Evolutionary conservation across 1,284 basidiomycete genomes (phyloP), one percentile per base, ranked within the genome.

Genomic region (Acaromyces ingoldii): DNA sequence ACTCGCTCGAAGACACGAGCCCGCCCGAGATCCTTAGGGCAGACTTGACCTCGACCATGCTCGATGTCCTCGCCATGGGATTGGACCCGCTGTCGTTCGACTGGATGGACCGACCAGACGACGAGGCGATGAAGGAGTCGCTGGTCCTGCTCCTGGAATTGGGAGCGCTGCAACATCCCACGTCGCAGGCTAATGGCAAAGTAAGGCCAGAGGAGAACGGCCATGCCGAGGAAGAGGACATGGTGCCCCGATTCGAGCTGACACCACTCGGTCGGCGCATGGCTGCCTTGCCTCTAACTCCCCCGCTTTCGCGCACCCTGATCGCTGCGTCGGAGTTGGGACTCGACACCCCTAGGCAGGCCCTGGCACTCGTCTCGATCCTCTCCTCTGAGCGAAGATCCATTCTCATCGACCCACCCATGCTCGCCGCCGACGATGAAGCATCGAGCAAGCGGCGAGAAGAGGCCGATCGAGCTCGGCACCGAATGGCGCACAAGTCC

Each of bases 381-480:
- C 60, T 75, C 13, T 64, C 66, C 1, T 54, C 63, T 9, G 68
- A 70, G 48, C 60, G 67, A 0, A 56, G 28, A 13, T 37, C 57
- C 19, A 52, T 70, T 25, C 58, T 72, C 3, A 46, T 65, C 43
- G 68, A 70, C 2, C 55, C 66, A 9, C 34, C 44, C 11, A 28
- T n/a, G 15, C 17, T 7, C 17, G 25, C 17, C 22, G 26, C 17
- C 5, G 51, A 33, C 19, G 33, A 44, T 38, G 39, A 41, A n/a
- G 42, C 19, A 19, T 63, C 66, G 31, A 51, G 58, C 1, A 58
- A 64, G 31, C 67, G 61, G 45, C 54, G 64, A 10, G 71, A 66
- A n/a, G 67, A 66, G 25, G 66, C 63, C 0, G 63, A 65, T 9
- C 50, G 54, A 2, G 85, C 85, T 0, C 60, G 63, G 38, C 42